These are phyloP conservation scores for Ceriops decandra DNA, from an alignment of 345 rosid genomes.

Conservation along the genomic window DNA sequence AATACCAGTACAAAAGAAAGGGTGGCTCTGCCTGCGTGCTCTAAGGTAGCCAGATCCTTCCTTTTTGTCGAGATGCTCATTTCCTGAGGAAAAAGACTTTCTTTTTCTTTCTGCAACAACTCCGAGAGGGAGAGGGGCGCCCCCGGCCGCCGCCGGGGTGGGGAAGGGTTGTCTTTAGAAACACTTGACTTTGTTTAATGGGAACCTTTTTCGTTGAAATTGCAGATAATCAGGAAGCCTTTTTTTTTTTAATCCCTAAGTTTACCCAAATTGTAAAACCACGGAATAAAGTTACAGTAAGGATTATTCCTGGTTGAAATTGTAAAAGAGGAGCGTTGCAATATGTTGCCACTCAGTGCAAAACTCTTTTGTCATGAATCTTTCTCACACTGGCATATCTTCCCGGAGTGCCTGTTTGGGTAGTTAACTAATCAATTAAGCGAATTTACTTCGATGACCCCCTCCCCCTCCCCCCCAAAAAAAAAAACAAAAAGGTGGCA, in stretches of 20 bases:
- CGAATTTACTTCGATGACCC: too few relatives aligned
- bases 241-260: slow-evolving; percentile 1
- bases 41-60: slow-evolving; percentile 22
- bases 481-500: neutral
- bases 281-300: neutral
- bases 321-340: too few relatives aligned
- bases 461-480: too few relatives aligned
- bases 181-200: slow-evolving; percentile 15
- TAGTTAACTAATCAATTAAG: too few relatives aligned
- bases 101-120: slow-evolving; percentile 13
- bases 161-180: slow-evolving; percentile 8
- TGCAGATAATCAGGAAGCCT: slow-evolving; percentile 30
- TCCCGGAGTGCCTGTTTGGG: too few relatives aligned
- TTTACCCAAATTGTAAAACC: slow-evolving; percentile 1
- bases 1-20: slow-evolving; percentile 25
- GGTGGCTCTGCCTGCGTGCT: slow-evolving; percentile 5
- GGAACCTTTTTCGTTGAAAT: slow-evolving; percentile 23
- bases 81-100: slow-evolving; percentile 11
- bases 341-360: too few relatives aligned
- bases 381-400: too few relatives aligned
- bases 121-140: neutral
- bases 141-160: too few relatives aligned
- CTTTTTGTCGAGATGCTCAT: slow-evolving; percentile 32
- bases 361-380: too few relatives aligned
- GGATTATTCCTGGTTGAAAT: neutral